These are phyloP conservation scores for Paramicrosporidium saccamoebae DNA, from an alignment of 371 early-diverging fungal species.

Conservation along the genomic window DNA sequence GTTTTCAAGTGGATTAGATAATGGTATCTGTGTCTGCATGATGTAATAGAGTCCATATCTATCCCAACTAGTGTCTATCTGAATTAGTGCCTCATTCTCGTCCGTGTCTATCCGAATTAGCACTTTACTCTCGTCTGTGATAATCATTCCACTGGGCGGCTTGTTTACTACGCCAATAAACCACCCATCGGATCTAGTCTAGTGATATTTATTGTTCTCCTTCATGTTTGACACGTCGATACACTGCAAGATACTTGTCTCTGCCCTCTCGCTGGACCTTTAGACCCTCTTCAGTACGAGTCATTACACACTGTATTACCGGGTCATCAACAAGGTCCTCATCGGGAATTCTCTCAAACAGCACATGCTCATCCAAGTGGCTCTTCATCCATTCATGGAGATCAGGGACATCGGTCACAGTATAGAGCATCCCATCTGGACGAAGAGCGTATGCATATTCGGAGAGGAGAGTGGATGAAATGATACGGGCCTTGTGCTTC, in stretches of 20 bases:
- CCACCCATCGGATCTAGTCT: too few relatives aligned
- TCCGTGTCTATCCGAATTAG: too few relatives aligned
- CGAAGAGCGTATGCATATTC: conserved; percentile 80
- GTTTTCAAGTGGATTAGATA: too few relatives aligned
- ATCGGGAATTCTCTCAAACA: conserved; percentile 54
- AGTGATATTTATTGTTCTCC: conserved; percentile 1
- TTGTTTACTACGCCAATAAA: too few relatives aligned
- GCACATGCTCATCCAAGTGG: conserved; percentile 64
- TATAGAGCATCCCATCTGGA: conserved; percentile 67
- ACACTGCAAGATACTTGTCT: conserved; percentile 66
- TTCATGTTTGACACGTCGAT: conserved; percentile 26
- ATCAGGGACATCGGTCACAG: conserved; percentile 79
- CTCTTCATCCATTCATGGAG: conserved; percentile 83
- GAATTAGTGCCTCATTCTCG: too few relatives aligned
- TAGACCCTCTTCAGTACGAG: conserved; percentile 82
- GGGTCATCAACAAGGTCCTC: conserved; percentile 56
- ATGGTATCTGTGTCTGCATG: too few relatives aligned
- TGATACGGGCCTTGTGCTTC: conserved; percentile 95
- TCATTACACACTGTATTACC: conserved; percentile 37
- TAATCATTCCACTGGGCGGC: too few relatives aligned
- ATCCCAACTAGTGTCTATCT: too few relatives aligned
- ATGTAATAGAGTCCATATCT: too few relatives aligned
- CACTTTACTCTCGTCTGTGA: too few relatives aligned
- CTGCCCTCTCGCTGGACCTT: conserved; percentile 84
- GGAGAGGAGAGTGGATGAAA: conserved; percentile 55